Evolutionary conservation across 2,329 filamentous ascomycete genomes (phyloP).

Genomic region (Fusarium solani-melongenae): DNA sequence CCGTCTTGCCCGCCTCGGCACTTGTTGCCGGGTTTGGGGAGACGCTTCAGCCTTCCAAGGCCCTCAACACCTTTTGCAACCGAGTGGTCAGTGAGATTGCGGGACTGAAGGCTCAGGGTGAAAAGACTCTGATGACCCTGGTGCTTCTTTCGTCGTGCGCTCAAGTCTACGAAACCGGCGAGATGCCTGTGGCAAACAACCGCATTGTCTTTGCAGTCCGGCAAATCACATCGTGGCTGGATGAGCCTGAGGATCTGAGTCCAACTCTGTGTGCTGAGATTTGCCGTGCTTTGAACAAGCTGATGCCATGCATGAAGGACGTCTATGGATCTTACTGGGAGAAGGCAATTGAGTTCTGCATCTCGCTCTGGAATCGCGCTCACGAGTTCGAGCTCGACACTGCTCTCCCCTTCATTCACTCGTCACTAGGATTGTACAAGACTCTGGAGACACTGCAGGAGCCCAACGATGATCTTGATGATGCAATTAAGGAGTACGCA

Average conservation of each 20-base stretch:
- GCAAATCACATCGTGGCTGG: conserved; percentile 79
- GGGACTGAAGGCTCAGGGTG: conserved; percentile 55
- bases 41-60: conserved; percentile 58
- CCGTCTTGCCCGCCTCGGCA: conserved; percentile 61
- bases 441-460: conserved; percentile 73
- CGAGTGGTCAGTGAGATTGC: conserved; percentile 70
- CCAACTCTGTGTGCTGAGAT: conserved; percentile 60
- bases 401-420: conserved; percentile 72
- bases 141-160: conserved; percentile 66
- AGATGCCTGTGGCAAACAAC: conserved; percentile 70
- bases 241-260: conserved; percentile 58
- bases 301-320: conserved; percentile 80
- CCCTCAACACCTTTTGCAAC: conserved; percentile 66
- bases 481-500: conserved; percentile 74
- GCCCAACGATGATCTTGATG: conserved; percentile 86
- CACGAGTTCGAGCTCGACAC: conserved; percentile 55
- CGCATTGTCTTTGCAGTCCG: conserved; percentile 85
- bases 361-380: conserved; percentile 65
- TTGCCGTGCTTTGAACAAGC: conserved; percentile 66
- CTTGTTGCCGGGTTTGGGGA: conserved; percentile 65
- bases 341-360: conserved; percentile 68
- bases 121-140: conserved; percentile 60
- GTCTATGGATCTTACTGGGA: conserved; percentile 93
- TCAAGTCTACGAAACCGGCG: conserved; percentile 61
- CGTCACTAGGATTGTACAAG: conserved; percentile 77